Conservation (phyloP, 2,329 filamentous ascomycete species). For the Ceratocystis smalleyi region DNA sequence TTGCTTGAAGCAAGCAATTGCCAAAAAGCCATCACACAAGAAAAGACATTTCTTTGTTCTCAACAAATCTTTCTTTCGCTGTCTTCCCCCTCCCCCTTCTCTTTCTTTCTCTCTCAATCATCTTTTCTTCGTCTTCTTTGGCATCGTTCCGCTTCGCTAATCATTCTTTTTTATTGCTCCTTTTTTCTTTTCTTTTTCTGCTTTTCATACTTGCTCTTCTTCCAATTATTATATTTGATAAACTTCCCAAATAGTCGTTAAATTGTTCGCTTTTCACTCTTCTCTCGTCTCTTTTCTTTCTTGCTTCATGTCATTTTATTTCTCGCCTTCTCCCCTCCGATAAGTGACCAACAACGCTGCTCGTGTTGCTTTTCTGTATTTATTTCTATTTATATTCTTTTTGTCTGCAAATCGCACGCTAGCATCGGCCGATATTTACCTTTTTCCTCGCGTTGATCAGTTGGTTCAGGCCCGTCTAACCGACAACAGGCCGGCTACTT, state of each 20-base stretch:
- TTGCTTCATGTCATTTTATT: background rate
- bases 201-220: background rate
- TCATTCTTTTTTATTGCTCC: background rate
- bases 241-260: too few species aligned
- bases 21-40: background rate
- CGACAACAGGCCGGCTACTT: too few species aligned
- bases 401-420: background rate
- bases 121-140: too few species aligned
- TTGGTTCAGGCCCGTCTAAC: too few species aligned
- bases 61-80: background rate
- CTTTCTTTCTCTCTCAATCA: too few species aligned
- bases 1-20: background rate
- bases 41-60: background rate
- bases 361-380: background rate
- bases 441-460: background rate
- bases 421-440: background rate
- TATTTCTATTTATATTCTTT: slow-evolving; percentile 5
- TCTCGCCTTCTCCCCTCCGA: background rate
- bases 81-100: background rate
- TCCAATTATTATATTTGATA: too few species aligned
- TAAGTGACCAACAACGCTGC: too few species aligned
- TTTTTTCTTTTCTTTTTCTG: background rate
- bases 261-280: background rate
- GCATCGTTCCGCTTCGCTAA: too few species aligned
- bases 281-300: background rate